Evolutionary conservation across 352 stramenopile genomes (phyloP).

Genomic region (Pythium rhizo-oryzae): DNA sequence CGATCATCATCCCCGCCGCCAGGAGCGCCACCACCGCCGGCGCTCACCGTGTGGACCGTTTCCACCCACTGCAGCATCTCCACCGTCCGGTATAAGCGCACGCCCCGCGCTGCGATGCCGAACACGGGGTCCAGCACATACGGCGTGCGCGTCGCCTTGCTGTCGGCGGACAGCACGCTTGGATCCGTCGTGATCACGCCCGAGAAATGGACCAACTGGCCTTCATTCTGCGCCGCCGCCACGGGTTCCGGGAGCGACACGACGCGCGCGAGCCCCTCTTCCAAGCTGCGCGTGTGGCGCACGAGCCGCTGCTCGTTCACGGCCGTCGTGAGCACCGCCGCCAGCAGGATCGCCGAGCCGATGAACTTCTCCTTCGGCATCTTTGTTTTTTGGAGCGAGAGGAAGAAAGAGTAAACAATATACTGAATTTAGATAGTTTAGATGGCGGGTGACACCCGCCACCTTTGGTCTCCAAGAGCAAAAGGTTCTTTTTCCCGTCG

Average conservation of each 20-base stretch:
- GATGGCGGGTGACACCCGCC: neutral
- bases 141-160: conserved; percentile 29
- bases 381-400: neutral
- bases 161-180: conserved; percentile 17
- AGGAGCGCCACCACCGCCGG: conserved; percentile 26
- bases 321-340: conserved; percentile 48
- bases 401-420: neutral
- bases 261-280: conserved; percentile 44
- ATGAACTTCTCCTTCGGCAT: conserved; percentile 54
- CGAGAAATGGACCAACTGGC: conserved; percentile 31
- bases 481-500: conserved; percentile 28
- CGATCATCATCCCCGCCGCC: conserved; percentile 37
- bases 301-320: conserved; percentile 61
- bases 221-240: conserved; percentile 22
- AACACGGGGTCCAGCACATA: conserved; percentile 67
- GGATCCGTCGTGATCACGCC: conserved; percentile 47
- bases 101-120: conserved; percentile 64
- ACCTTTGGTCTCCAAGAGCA: neutral
- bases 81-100: conserved; percentile 61
- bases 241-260: conserved; percentile 27
- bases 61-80: conserved; percentile 88
- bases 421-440: conserved; percentile 14
- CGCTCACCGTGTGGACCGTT: conserved; percentile 57
- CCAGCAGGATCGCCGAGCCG: conserved; percentile 49
- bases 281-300: conserved; percentile 46